Evolutionary conservation across 352 stramenopile species (phyloP).

Genomic region (Blastocystis sp.): DNA sequence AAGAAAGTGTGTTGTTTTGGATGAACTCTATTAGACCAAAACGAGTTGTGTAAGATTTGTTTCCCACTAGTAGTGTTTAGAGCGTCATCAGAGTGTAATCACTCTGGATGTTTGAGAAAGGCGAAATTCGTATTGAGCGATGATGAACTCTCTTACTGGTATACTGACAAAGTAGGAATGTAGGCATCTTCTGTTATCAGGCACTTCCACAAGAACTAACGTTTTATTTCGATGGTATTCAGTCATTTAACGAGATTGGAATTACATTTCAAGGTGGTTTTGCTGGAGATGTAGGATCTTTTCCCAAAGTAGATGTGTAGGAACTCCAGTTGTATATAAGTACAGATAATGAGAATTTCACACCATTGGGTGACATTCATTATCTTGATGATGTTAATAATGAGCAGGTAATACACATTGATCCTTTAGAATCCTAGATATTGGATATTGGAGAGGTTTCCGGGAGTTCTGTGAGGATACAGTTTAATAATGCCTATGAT

Average conservation of each 20-base stretch:
- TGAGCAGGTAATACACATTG: not conserved
- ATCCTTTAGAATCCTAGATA: not conserved
- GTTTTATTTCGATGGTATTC: not conserved
- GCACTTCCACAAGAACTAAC: not conserved
- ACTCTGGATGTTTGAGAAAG: not conserved
- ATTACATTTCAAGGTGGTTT: conserved; percentile 55
- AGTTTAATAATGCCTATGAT: conserved; percentile 10
- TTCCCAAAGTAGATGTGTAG: not conserved
- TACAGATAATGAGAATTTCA: not conserved
- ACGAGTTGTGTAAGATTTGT: not conserved
- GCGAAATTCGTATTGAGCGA: not conserved
- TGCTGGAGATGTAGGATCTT: not conserved
- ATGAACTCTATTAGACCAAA: not conserved
- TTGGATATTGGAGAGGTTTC: not conserved
- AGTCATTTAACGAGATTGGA: not conserved
- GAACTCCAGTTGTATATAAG: not conserved
- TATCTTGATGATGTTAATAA: conserved; percentile 25
- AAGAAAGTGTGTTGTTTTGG: too few species aligned
- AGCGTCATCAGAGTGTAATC: not conserved
- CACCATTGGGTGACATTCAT: not conserved
- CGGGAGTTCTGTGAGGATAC: not conserved
- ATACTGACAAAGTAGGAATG: not conserved
- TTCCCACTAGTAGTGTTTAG: not conserved
- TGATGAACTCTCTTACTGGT: conserved; percentile 25
- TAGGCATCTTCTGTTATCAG: not conserved